Evolutionary conservation across 208 protist species (phyloP).

Genomic region (Trypanosoma platydactyli): DNA sequence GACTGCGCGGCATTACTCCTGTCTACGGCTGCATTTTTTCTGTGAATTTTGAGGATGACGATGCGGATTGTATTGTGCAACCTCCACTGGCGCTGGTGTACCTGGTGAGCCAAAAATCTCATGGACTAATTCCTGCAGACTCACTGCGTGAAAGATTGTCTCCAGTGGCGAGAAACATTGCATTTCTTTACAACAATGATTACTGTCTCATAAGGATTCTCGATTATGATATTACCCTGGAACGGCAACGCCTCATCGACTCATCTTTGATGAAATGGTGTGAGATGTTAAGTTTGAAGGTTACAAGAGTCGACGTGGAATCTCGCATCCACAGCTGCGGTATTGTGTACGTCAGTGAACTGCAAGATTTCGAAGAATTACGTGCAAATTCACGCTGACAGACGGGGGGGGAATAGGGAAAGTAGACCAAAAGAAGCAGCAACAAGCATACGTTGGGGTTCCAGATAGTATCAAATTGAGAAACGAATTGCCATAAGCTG

Average conservation of each 20-base stretch:
- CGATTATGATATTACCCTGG: not conserved
- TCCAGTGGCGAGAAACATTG: not conserved
- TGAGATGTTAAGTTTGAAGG: not conserved
- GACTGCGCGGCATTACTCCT: constrained; percentile 30
- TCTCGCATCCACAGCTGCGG: not conserved
- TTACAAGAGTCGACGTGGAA: constrained; percentile 12
- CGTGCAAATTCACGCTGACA: not conserved
- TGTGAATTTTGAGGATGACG: constrained; percentile 31
- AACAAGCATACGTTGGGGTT: too few relatives aligned
- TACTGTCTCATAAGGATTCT: constrained; percentile 18
- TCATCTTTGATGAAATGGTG: constrained; percentile 1
- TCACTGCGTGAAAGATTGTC: constrained; percentile 7
- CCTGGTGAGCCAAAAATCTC: not conserved
- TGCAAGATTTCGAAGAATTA: not conserved
- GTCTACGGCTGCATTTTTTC: constrained; percentile 40
- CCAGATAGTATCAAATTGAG: too few relatives aligned
- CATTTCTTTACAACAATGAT: constrained; percentile 18
- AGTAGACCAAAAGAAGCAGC: too few relatives aligned
- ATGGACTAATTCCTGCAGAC: not conserved
- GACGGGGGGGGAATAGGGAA: too few relatives aligned
- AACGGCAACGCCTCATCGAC: not conserved
- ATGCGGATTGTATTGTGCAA: constrained; percentile 30
- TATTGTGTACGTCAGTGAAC: constrained; percentile 19
- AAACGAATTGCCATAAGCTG: too few relatives aligned
- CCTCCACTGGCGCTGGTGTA: constrained; percentile 4